Conservation (phyloP, 805 yeast genomes). For the Teunomyces kruisii region DNA sequence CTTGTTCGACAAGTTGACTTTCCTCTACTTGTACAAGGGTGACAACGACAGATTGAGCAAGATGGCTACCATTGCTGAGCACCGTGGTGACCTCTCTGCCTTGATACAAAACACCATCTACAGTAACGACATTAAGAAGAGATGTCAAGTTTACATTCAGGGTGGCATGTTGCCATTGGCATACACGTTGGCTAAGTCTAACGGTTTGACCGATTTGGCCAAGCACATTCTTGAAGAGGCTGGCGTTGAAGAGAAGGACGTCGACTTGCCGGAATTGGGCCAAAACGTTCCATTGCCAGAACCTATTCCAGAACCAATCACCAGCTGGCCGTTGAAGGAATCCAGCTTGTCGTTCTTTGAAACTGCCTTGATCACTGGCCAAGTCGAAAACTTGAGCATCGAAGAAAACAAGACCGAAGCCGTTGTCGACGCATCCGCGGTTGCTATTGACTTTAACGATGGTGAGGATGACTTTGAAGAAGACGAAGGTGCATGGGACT, state of each 20-base stretch:
- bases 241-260: slow-evolving; percentile 60
- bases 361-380: slow-evolving; percentile 70
- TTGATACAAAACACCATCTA: slow-evolving; percentile 81
- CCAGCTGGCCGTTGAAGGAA: slow-evolving; percentile 82
- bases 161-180: slow-evolving; percentile 88
- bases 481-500: slow-evolving; percentile 73
- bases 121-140: slow-evolving; percentile 69
- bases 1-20: slow-evolving; percentile 84
- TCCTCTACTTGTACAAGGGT: slow-evolving; percentile 84
- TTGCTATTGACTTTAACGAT: slow-evolving; percentile 12
- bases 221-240: slow-evolving; percentile 67
- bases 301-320: slow-evolving; percentile 45
- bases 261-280: slow-evolving; percentile 60
- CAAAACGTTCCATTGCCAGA: slow-evolving; percentile 44
- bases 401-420: slow-evolving; percentile 32
- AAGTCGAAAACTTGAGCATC: slow-evolving; percentile 62
- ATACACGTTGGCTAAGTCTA: slow-evolving; percentile 86
- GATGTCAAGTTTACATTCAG: slow-evolving; percentile 70
- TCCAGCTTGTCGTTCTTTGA: slow-evolving; percentile 80
- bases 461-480: slow-evolving; percentile 38
- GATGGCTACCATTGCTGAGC: slow-evolving; percentile 89
- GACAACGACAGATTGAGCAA: slow-evolving; percentile 69
- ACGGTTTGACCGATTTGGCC: slow-evolving; percentile 77
- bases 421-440: slow-evolving; percentile 16
- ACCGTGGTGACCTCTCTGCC: slow-evolving; percentile 77